phyloP scores from a whole-genome alignment of 345 rosid species.

The Lepidium aucheri region DNA sequence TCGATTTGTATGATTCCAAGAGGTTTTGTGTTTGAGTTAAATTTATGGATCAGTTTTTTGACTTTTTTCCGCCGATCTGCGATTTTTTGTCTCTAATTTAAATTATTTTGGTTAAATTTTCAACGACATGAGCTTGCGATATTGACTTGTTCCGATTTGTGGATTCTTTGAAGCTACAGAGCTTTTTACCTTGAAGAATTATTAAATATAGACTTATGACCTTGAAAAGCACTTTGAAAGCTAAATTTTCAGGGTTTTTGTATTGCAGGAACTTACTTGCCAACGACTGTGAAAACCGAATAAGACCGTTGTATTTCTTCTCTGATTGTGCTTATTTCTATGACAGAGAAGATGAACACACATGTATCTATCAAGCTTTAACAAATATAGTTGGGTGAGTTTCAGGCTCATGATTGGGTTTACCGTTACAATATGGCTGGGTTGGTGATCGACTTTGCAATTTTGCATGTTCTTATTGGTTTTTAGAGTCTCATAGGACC shows the following conservation, averaged over 20 bases:
- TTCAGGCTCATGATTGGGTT: not conserved
- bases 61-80: slow-evolving; percentile 3
- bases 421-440: not conserved
- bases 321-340: slow-evolving; percentile 18
- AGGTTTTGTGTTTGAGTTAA: not conserved
- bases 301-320: slow-evolving; percentile 11
- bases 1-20: slow-evolving; percentile 20
- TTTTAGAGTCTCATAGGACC: not conserved
- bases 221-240: not conserved
- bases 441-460: not conserved
- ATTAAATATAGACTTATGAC: not conserved
- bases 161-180: not conserved
- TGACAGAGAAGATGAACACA: slow-evolving; percentile 8
- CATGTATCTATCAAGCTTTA: slow-evolving; percentile 19
- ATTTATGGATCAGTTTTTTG: not conserved
- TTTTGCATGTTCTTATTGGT: not conserved
- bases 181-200: not conserved
- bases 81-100: not conserved
- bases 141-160: slow-evolving; percentile 3
- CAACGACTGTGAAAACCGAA: slow-evolving; percentile 4
- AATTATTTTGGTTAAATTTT: not conserved
- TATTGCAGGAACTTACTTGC: slow-evolving; percentile 12
- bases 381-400: slow-evolving; percentile 20
- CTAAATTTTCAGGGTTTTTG: not conserved
- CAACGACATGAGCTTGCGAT: not conserved